Evolutionary conservation across 768 basidiomycete genomes (phyloP).

Genomic region (Boletus subcaerulescens): DNA sequence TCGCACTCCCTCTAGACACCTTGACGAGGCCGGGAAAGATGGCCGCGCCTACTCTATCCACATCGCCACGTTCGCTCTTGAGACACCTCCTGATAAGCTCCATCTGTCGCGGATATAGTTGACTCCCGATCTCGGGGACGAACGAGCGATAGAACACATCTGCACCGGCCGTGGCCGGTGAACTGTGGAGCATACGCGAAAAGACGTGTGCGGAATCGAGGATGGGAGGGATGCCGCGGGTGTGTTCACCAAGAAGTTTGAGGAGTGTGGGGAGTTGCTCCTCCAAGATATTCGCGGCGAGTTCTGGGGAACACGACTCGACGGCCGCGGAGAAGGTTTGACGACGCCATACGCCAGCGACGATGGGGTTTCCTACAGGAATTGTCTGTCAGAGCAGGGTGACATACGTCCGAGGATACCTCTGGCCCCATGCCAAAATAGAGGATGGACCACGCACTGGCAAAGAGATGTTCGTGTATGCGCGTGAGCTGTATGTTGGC

Average conservation of each 20-base stretch:
- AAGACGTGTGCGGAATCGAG: constrained; percentile 75
- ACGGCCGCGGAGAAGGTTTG: constrained; percentile 28
- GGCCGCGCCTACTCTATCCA: constrained; percentile 76
- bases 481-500: constrained; percentile 81
- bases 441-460: constrained; percentile 49
- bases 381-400: not conserved
- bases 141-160: constrained; percentile 87
- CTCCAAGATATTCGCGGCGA: constrained; percentile 60
- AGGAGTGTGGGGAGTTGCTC: constrained; percentile 72
- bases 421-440: not conserved
- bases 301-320: constrained; percentile 68
- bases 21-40: constrained; percentile 89
- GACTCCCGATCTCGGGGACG: constrained; percentile 76
- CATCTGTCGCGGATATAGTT: constrained; percentile 73
- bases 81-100: constrained; percentile 83
- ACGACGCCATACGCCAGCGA: constrained; percentile 81
- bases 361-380: constrained; percentile 75
- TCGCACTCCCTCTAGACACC: constrained; percentile 46
- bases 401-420: not conserved
- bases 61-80: constrained; percentile 69
- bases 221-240: constrained; percentile 49
- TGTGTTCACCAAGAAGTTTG: constrained; percentile 43
- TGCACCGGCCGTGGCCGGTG: constrained; percentile 44
- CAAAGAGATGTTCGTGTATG: constrained; percentile 86
- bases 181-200: constrained; percentile 83